phyloP scores from a whole-genome alignment of 768 basidiomycete species.

The Amanita exitialis region DNA sequence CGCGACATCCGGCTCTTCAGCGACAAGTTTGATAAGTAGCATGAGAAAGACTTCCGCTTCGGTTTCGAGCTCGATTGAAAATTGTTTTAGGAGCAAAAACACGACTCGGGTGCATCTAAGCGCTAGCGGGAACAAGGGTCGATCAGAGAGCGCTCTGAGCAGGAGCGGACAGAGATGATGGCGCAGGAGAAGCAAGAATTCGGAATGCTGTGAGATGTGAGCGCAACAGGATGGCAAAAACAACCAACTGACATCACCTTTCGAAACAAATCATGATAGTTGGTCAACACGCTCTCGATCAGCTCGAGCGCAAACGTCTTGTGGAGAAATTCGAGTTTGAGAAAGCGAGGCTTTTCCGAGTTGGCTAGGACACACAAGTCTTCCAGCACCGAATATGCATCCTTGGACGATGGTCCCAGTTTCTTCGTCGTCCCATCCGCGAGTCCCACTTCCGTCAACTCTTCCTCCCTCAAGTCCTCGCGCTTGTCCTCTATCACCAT shows the following conservation, averaged over 20 bases:
- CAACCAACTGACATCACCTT: conserved; percentile 33
- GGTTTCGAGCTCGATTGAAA: conserved; percentile 66
- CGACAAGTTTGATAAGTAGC: conserved; percentile 55
- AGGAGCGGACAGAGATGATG: conserved; percentile 88
- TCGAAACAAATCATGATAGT: conserved; percentile 80
- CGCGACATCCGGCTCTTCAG: conserved; percentile 32
- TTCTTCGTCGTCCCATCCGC: conserved; percentile 58
- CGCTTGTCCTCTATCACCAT: conserved; percentile 67
- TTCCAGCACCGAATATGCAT: conserved; percentile 84
- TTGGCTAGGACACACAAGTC: conserved; percentile 88
- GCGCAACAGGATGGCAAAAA: not conserved
- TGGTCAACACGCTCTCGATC: conserved; percentile 92
- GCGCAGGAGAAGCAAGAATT: conserved; percentile 77
- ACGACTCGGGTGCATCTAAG: conserved; percentile 90
- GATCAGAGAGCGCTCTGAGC: conserved; percentile 76
- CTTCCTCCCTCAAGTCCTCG: conserved; percentile 22
- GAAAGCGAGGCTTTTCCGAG: conserved; percentile 68
- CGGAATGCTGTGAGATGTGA: conserved; percentile 47
- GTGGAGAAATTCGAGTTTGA: conserved; percentile 74
- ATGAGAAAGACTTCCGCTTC: conserved; percentile 85
- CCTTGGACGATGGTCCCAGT: conserved; percentile 68
- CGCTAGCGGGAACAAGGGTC: conserved; percentile 77
- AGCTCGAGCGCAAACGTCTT: conserved; percentile 96
- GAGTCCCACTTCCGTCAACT: conserved; percentile 37
- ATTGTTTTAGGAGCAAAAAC: conserved; percentile 88